Percentiles rank a stretch among this genome's conserved stretches.
These are phyloP conservation scores for Voacanga thouarsii DNA, from an alignment of 257 asterid species.

Conservation along the genomic window DNA sequence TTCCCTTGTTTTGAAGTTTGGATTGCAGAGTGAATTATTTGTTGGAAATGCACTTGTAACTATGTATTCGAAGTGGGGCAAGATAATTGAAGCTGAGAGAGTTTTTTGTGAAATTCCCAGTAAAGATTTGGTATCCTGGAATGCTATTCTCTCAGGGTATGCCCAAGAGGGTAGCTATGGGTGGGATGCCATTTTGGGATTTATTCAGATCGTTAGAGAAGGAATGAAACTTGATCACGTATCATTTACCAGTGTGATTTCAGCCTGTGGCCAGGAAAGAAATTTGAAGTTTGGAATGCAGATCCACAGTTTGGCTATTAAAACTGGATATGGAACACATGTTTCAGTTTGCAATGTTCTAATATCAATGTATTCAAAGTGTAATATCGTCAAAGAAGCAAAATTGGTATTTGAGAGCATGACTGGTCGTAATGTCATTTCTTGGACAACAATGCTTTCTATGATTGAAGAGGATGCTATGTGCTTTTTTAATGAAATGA, in stretches of 20 bases:
- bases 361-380: slow-evolving; percentile 73
- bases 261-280: slow-evolving; percentile 81
- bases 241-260: slow-evolving; percentile 65
- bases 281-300: slow-evolving; percentile 65
- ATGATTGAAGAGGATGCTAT: slow-evolving; percentile 54
- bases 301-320: slow-evolving; percentile 52
- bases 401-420: slow-evolving; percentile 44
- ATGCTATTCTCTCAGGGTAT: slow-evolving; percentile 80
- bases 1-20: slow-evolving; percentile 49
- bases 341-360: slow-evolving; percentile 78
- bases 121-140: slow-evolving; percentile 89
- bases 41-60: slow-evolving; percentile 79
- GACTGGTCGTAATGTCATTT: slow-evolving; percentile 58
- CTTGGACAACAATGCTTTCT: slow-evolving; percentile 93
- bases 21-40: slow-evolving; percentile 50
- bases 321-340: slow-evolving; percentile 53
- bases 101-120: slow-evolving; percentile 51
- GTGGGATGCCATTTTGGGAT: slow-evolving; percentile 43
- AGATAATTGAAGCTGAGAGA: slow-evolving; percentile 49
- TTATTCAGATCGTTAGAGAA: slow-evolving; percentile 55
- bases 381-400: slow-evolving; percentile 48
- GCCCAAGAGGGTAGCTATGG: slow-evolving; percentile 73
- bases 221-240: slow-evolving; percentile 62
- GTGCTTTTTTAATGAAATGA: slow-evolving; percentile 57
- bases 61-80: slow-evolving; percentile 65